phyloP scores from a whole-genome alignment of 768 basidiomycete genomes.

The Lentinula sp. region DNA sequence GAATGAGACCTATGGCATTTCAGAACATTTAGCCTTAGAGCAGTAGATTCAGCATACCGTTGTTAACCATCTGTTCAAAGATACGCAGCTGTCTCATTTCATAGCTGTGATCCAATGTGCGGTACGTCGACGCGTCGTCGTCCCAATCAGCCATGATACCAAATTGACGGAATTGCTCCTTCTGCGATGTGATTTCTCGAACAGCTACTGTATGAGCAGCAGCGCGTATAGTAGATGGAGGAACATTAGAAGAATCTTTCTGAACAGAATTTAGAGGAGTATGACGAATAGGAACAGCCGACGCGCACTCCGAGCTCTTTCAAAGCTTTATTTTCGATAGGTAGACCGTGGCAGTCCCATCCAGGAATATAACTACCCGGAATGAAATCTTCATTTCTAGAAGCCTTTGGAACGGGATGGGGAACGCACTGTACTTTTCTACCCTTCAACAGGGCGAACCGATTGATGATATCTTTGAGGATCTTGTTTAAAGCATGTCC shows the following conservation, averaged over 20 bases:
- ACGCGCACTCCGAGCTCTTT: slow-evolving; percentile 60
- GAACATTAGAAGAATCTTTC: slow-evolving; percentile 52
- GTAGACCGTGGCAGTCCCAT: slow-evolving; percentile 98
- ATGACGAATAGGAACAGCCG: background rate
- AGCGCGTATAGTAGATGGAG: slow-evolving; percentile 55
- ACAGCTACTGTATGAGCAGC: slow-evolving; percentile 70
- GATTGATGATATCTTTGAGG: slow-evolving; percentile 91
- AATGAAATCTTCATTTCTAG: background rate
- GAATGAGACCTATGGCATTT: slow-evolving; percentile 61
- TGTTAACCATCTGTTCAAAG: slow-evolving; percentile 84
- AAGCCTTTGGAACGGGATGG: background rate
- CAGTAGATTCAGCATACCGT: slow-evolving; percentile 39
- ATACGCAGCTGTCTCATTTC: slow-evolving; percentile 84
- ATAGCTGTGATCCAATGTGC: slow-evolving; percentile 83
- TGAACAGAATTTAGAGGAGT: slow-evolving; percentile 17
- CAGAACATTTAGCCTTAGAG: background rate
- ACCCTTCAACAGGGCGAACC: slow-evolving; percentile 78
- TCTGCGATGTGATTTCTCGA: slow-evolving; percentile 71
- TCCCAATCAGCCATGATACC: slow-evolving; percentile 94
- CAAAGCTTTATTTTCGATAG: slow-evolving; percentile 93
- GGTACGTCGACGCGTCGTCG: slow-evolving; percentile 58
- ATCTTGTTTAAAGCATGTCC: slow-evolving; percentile 97
- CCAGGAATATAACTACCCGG: slow-evolving; percentile 79
- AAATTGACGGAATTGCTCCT: slow-evolving; percentile 70
- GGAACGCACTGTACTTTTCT: slow-evolving; percentile 69